Percentiles rank a stretch among this genome's conserved stretches.
phyloP scores from a whole-genome alignment of 129 eudicot genomes.

The Artemisia annua region DNA sequence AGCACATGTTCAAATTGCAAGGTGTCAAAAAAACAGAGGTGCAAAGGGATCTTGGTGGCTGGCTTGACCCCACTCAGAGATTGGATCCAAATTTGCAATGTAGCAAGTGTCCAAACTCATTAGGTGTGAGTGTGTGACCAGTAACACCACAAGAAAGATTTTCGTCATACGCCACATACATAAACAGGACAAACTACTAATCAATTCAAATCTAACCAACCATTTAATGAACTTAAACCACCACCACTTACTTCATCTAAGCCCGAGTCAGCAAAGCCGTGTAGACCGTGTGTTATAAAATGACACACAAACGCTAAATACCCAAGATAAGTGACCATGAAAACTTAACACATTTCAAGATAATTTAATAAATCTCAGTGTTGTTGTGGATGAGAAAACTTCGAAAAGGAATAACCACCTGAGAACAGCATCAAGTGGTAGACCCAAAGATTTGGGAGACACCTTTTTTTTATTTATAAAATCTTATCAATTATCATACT shows the following conservation, averaged over 20 bases:
- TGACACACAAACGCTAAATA: not conserved
- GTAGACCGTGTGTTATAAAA: not conserved
- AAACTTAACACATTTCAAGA: constrained; percentile 7
- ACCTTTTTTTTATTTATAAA: constrained; percentile 9
- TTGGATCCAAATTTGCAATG: constrained; percentile 37
- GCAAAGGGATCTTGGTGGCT: constrained; percentile 5
- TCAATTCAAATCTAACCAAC: too few relatives aligned
- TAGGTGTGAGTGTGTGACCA: constrained; percentile 20
- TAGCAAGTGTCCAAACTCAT: constrained; percentile 22
- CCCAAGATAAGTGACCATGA: constrained; percentile 16
- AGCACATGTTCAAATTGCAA: constrained; percentile 16
- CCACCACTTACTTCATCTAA: constrained; percentile 33
- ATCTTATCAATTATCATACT: constrained; percentile 27
- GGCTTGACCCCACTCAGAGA: constrained; percentile 36
- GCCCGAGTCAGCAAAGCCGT: constrained; percentile 25
- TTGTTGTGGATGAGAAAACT: constrained; percentile 6
- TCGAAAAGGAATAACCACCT: constrained; percentile 36
- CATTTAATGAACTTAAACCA: constrained; percentile 5
- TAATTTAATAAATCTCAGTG: constrained; percentile 16
- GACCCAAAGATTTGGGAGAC: constrained; percentile 25
- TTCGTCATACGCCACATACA: too few relatives aligned
- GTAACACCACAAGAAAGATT: too few relatives aligned
- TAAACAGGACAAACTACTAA: too few relatives aligned
- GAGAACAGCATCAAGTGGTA: constrained; percentile 3
- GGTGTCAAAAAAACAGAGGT: constrained; percentile 9